A percentile compares a stretch with the other conserved stretches of the same genome.
phyloP scores from a whole-genome alignment of 768 basidiomycete species.

The Suillus ampliporus region DNA sequence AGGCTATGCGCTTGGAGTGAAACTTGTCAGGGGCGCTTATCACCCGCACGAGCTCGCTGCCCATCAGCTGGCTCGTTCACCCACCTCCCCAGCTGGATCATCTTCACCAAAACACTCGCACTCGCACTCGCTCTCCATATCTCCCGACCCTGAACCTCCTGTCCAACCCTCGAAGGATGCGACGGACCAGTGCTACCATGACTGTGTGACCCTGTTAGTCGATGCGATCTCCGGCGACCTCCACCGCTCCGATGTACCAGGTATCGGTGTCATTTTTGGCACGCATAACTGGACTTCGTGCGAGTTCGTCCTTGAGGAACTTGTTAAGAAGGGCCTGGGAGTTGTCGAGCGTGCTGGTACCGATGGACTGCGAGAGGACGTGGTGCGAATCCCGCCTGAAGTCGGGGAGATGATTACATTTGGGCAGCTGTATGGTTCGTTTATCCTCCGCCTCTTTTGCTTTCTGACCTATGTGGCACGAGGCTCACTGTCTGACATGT shows the following conservation, averaged over 20 bases:
- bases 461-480: neutral
- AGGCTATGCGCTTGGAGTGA: conserved; percentile 82
- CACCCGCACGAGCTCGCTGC: conserved; percentile 75
- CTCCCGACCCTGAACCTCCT: conserved; percentile 62
- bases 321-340: conserved; percentile 58
- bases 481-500: conserved; percentile 9
- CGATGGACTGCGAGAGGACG: conserved; percentile 27
- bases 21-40: conserved; percentile 94
- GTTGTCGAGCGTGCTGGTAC: neutral
- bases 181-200: conserved; percentile 78
- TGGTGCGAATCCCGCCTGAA: conserved; percentile 47
- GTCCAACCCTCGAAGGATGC: conserved; percentile 72
- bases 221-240: conserved; percentile 60
- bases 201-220: conserved; percentile 62
- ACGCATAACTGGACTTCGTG: conserved; percentile 86
- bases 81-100: conserved; percentile 17
- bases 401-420: conserved; percentile 72
- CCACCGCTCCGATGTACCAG: conserved; percentile 20
- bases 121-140: conserved; percentile 49
- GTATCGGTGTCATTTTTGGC: conserved; percentile 77
- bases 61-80: conserved; percentile 21
- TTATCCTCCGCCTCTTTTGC: neutral
- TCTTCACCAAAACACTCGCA: neutral
- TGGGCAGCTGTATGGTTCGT: conserved; percentile 83
- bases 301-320: conserved; percentile 60